Percentiles rank a stretch among this genome's conserved stretches.
phyloP scores from a whole-genome alignment of 2,329 filamentous ascomycete genomes.

The Fusarium chuoi region DNA sequence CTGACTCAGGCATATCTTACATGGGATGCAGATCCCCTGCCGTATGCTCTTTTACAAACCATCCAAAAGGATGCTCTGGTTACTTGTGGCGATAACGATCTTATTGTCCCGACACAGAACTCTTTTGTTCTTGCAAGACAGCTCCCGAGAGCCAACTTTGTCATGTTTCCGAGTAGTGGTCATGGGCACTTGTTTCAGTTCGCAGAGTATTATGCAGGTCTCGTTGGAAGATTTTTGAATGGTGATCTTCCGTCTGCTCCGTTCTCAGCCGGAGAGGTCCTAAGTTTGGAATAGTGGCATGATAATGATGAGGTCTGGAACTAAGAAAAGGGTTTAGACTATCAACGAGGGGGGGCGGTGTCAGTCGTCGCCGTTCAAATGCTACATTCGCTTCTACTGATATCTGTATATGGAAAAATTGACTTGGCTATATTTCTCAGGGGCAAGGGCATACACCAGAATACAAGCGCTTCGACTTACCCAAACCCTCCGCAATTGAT shows the following conservation, averaged over 20 bases:
- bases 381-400: no score
- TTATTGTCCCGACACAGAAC: neutral
- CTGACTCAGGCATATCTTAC: neutral
- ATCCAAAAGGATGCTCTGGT: neutral
- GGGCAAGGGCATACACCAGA: no score
- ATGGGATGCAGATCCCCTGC: neutral
- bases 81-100: neutral
- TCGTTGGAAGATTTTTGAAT: accelerated
- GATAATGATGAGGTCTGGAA: no score
- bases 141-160: neutral
- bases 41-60: neutral
- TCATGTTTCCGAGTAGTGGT: neutral
- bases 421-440: no score
- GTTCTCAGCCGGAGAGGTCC: neutral
- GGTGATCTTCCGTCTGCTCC: accelerated
- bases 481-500: neutral
- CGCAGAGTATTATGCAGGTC: neutral
- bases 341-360: no score
- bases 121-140: neutral
- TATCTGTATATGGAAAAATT: no score
- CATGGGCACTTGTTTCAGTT: neutral
- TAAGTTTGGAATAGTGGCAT: no score
- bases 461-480: neutral
- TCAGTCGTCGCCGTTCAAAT: no score
- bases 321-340: no score